Conservation (phyloP, 2,329 filamentous ascomycete species). For the Penicillium sp. region DNA sequence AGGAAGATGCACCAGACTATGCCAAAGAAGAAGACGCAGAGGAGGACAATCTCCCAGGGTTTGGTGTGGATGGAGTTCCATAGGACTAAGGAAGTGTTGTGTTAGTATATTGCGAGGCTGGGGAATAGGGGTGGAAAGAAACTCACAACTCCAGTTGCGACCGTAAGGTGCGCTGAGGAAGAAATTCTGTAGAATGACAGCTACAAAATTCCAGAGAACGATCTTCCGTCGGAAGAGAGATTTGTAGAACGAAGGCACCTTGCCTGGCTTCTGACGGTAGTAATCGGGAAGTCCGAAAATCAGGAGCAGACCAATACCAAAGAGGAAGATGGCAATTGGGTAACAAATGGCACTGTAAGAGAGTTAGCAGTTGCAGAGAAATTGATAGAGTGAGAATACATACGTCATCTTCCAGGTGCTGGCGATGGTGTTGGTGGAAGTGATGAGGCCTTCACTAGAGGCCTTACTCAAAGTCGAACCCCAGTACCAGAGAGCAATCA, state of each 20-base stretch:
- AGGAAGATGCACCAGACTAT: slow-evolving; percentile 55
- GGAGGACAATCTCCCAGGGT: slow-evolving; percentile 57
- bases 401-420: slow-evolving; percentile 48
- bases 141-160: slow-evolving; percentile 62
- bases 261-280: slow-evolving; percentile 64
- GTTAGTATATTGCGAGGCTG: neutral
- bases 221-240: slow-evolving; percentile 63
- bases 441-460: slow-evolving; percentile 43
- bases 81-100: slow-evolving; percentile 41
- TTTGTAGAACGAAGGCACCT: slow-evolving; percentile 65
- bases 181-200: slow-evolving; percentile 66
- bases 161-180: slow-evolving; percentile 67
- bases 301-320: slow-evolving; percentile 55
- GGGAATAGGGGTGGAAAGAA: neutral
- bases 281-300: slow-evolving; percentile 64
- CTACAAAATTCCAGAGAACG: slow-evolving; percentile 66
- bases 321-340: slow-evolving; percentile 59
- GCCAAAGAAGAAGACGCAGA: slow-evolving; percentile 51
- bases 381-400: slow-evolving; percentile 7
- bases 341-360: slow-evolving; percentile 52
- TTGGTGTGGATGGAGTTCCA: slow-evolving; percentile 58
- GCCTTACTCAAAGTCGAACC: slow-evolving; percentile 54
- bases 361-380: slow-evolving; percentile 14
- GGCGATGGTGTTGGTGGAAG: slow-evolving; percentile 34
- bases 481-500: slow-evolving; percentile 67